phyloP scores from a whole-genome alignment of 2,329 filamentous ascomycete species.

The Penicillium vulpinum region DNA sequence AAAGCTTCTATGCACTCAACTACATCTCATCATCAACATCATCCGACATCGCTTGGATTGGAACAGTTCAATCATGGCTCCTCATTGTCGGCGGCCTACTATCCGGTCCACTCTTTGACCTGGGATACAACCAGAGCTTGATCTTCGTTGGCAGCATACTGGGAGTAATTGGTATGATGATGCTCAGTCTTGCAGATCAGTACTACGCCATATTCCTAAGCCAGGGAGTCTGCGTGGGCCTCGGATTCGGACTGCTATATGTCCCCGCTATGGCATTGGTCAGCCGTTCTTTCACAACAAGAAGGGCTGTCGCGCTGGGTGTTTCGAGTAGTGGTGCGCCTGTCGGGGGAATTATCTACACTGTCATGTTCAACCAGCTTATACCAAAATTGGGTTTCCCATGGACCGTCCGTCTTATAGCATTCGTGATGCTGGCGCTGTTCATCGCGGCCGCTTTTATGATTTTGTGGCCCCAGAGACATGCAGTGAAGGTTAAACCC shows the following conservation, averaged over 20 bases:
- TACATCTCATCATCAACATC: conserved; percentile 26
- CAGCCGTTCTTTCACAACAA: conserved; percentile 55
- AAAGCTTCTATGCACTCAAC: conserved; percentile 42
- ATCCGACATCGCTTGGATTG: conserved; percentile 46
- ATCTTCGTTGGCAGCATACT: conserved; percentile 37
- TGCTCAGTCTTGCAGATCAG: conserved; percentile 37
- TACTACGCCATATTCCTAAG: conserved; percentile 37
- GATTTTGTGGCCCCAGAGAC: conserved; percentile 21
- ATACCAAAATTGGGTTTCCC: conserved; percentile 56
- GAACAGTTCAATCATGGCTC: conserved; percentile 42
- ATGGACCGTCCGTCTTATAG: conserved; percentile 58
- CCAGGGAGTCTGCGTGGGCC: conserved; percentile 52
- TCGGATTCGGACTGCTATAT: conserved; percentile 43
- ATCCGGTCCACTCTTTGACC: conserved; percentile 44
- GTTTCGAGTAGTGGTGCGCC: conserved; percentile 56
- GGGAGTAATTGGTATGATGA: conserved; percentile 40
- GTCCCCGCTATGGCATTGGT: conserved; percentile 49
- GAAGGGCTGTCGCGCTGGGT: conserved; percentile 55
- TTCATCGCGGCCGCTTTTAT: conserved; percentile 12
- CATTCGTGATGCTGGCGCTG: conserved; percentile 51
- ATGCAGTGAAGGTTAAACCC: neutral
- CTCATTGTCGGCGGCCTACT: conserved; percentile 44
- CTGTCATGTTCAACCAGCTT: conserved; percentile 51
- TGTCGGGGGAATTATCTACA: conserved; percentile 60
- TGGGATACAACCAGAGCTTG: conserved; percentile 41